Percentiles rank a stretch among this genome's conserved stretches.
Conservation (phyloP, 768 basidiomycete species). For the Boletus barrowsii region DNA sequence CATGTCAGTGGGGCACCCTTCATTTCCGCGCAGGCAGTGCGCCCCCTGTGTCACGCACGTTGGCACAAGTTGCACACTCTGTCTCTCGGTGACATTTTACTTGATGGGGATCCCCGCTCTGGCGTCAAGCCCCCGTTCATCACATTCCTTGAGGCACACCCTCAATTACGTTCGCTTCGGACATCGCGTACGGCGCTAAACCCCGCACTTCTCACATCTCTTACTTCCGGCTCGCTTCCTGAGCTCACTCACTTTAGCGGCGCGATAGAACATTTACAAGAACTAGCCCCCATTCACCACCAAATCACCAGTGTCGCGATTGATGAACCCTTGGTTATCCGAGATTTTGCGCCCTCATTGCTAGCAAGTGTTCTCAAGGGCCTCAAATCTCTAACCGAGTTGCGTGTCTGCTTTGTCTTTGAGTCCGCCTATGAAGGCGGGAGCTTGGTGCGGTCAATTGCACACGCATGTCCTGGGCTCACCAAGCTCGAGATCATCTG, state of each 20-base stretch:
- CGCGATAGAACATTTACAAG: conserved; percentile 64
- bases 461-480: conserved; percentile 62
- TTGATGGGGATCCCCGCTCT: conserved; percentile 47
- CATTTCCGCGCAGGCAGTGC: conserved; percentile 43
- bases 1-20: conserved; percentile 37
- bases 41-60: conserved; percentile 52
- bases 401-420: conserved; percentile 65
- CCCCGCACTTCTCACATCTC: conserved; percentile 48
- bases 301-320: conserved; percentile 57
- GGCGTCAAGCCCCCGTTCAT: conserved; percentile 58
- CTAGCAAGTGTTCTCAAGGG: conserved; percentile 59
- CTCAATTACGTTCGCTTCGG: conserved; percentile 45
- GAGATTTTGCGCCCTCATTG: conserved; percentile 62
- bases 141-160: conserved; percentile 66
- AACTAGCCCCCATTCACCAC: conserved; percentile 46
- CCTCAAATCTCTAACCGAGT: conserved; percentile 50
- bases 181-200: conserved; percentile 54
- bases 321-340: conserved; percentile 62
- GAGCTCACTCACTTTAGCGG: conserved; percentile 61
- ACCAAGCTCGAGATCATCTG: conserved; percentile 64
- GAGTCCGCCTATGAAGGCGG: conserved; percentile 75
- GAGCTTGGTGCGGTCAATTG: conserved; percentile 63
- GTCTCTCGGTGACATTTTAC: conserved; percentile 60
- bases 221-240: conserved; percentile 46
- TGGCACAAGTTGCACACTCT: conserved; percentile 67